Conservation (phyloP, 257 asterid genomes). For the Leonotis leonurus region DNA sequence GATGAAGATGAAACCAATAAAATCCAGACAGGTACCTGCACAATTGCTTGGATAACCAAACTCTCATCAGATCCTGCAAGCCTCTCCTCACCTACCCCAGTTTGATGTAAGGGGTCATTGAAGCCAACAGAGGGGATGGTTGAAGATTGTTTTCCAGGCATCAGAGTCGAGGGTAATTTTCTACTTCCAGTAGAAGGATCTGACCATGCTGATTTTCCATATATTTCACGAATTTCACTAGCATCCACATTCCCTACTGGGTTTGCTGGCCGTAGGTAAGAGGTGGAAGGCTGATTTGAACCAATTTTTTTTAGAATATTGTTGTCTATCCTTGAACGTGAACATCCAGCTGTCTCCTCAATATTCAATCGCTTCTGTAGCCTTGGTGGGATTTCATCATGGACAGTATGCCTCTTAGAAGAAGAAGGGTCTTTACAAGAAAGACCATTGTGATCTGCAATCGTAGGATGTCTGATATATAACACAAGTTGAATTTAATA, state of each 20-base stretch:
- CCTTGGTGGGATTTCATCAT: slow-evolving; percentile 36
- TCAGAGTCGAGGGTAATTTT: slow-evolving; percentile 49
- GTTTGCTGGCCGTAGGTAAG: slow-evolving; percentile 26
- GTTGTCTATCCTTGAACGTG: slow-evolving; percentile 29
- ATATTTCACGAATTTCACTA: slow-evolving; percentile 37
- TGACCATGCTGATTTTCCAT: slow-evolving; percentile 39
- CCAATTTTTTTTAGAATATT: slow-evolving; percentile 11
- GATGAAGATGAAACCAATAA: slow-evolving; percentile 7
- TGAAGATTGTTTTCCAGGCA: slow-evolving; percentile 37
- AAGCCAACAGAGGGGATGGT: slow-evolving; percentile 32
- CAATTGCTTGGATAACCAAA: slow-evolving; percentile 81
- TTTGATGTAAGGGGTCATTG: slow-evolving; percentile 44
- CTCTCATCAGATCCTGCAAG: slow-evolving; percentile 80
- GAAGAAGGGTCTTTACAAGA: slow-evolving; percentile 30
- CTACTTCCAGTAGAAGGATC: slow-evolving; percentile 41
- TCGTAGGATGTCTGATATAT: not conserved
- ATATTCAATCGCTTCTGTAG: slow-evolving; percentile 22
- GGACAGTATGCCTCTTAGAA: slow-evolving; percentile 31
- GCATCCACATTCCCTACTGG: slow-evolving; percentile 43
- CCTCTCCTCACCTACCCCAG: slow-evolving; percentile 64
- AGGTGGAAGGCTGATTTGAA: slow-evolving; percentile 31
- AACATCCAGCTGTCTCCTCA: slow-evolving; percentile 35
- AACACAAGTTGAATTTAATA: not conserved
- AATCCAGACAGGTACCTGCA: slow-evolving; percentile 58
- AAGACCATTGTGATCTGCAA: slow-evolving; percentile 35